Evolutionary conservation across 2,329 filamentous ascomycete species (phyloP), one percentile per base, ranked within the genome.

Genomic region (Colletotrichum sp.): DNA sequence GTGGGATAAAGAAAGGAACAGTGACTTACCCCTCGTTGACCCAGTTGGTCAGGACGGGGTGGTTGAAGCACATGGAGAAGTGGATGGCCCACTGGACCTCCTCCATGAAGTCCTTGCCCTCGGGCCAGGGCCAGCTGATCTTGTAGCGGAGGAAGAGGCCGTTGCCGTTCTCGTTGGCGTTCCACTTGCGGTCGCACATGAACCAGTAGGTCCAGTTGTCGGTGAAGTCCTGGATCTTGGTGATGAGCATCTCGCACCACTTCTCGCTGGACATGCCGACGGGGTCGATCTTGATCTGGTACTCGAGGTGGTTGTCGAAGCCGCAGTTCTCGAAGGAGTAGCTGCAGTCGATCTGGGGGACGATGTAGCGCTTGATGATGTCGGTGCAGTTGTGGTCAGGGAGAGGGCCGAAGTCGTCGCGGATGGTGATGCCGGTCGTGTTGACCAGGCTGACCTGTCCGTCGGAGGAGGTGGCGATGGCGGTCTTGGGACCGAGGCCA

Each of bases 281-380:
- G 6, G 67, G 67, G 44, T 70, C 61, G 25, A 74, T 66, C 28
- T 59, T 68, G n/a, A 74, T 74, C 19, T 28, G 32, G 59, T 74
- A 74, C 48, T 70, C 66, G n/a, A 74, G 34, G 48, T 74, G 59
- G 59, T 74, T 59, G 16, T 74, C 44, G 16, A 74, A 71, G 13
- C 25, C 25, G n/a, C 72, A 74, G 67, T 71, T 65, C 72, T 74
- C 72, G 19, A 44, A 70, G 8, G 71, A 74, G 27, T 71, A 74
- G 48, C 64, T 70, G 59, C 72, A 74, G 60, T 71, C 67, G 27
- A 74, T 71, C 44, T 64, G n/a, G 15, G 72, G 72, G 8, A 61
- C 34, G 19, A 74, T 71, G 16, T 60, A 19, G 15, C 71, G 71
- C 30, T 34, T 22, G 19, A 63, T 22, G 5, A 73, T 73, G 9